Base-by-base conservation (phyloP, 208 protist genomes). In the Leishmania mexicana region DNA sequence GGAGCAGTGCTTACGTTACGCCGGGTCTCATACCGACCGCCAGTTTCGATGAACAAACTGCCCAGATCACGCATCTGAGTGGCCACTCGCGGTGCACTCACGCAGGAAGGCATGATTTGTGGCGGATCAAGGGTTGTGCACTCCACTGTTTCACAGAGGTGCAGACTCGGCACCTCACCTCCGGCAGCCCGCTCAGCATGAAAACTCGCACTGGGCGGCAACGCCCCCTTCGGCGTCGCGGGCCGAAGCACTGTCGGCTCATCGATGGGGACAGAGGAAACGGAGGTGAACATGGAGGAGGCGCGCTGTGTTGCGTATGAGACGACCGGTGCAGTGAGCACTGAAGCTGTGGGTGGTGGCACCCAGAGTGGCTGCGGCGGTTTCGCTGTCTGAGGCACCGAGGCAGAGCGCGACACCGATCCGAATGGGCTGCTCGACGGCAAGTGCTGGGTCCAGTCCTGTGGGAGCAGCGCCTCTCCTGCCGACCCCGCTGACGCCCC, bases 201-300 rank as follows among this genome's bases (percentile, higher is more conserved):
- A 51, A 51, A n/a, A 11, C 53, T 4, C 0, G 75, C 42, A 28
- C 68, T 81, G 40, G 74, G 83, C 7, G 64, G 54, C 1, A 80
- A 13, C n/a, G 40, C 42, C 15, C 35, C 28, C 35, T 38, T 58
- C 42, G 58, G 58, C n/a, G 54, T 72, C 3, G 24, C 45, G 64
- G 42, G 35, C 64, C 45, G 60, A 21, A 76, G 7, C 60, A 53
- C 67, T 51, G 47, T 67, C 54, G 72, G 49, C 38, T 60, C 70
- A n/a, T 4, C 71, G 76, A 79, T 38, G 5, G 68, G 57, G 0
- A 51, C 28, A 17, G 75, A 80, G 0, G 75, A 78, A 35, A 81
- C 60, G 28, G 79, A 81, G 0, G 79, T 87, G 79, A 83, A 83
- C 40, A 31, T 45, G 15, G 84, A 42, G 3, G 76, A 76, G 57